Conservation (phyloP, 257 asterid genomes). For the Solanum pinnatisectum region DNA sequence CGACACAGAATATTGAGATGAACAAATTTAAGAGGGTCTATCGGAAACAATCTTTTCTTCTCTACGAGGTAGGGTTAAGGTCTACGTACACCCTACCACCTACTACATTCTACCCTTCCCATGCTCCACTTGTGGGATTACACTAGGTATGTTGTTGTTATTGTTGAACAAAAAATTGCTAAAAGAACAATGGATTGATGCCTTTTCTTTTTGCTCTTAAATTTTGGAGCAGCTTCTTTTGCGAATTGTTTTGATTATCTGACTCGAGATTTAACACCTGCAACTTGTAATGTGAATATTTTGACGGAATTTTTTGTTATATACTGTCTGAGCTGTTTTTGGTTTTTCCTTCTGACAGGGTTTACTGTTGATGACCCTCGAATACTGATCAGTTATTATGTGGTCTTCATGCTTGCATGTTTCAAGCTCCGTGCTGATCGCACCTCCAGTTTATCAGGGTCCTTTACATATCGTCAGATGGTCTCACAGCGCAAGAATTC, state of each 20-base stretch:
- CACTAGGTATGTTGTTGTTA: not conserved
- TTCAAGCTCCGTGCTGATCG: conserved; percentile 88
- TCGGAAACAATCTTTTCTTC: not conserved
- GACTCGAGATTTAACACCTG: not conserved
- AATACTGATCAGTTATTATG: conserved; percentile 69
- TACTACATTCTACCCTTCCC: not conserved
- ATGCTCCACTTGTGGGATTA: not conserved
- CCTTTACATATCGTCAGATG: conserved; percentile 70
- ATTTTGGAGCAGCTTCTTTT: not conserved
- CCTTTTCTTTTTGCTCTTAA: not conserved
- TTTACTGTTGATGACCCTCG: conserved; percentile 92
- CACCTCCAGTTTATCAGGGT: conserved; percentile 62
- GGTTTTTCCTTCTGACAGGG: conserved; percentile 42
- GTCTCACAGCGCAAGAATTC: conserved; percentile 80
- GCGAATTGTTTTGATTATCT: not conserved
- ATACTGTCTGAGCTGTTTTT: not conserved
- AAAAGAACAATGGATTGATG: not conserved
- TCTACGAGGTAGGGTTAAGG: not conserved
- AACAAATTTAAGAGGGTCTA: not conserved
- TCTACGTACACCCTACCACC: not conserved
- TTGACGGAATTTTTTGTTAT: not conserved
- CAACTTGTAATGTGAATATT: not conserved
- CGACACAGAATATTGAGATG: not conserved
- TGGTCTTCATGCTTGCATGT: conserved; percentile 86
- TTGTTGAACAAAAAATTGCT: not conserved